Conservation (phyloP, 306 rosid genomes). For the Vigna unguiculata region DNA sequence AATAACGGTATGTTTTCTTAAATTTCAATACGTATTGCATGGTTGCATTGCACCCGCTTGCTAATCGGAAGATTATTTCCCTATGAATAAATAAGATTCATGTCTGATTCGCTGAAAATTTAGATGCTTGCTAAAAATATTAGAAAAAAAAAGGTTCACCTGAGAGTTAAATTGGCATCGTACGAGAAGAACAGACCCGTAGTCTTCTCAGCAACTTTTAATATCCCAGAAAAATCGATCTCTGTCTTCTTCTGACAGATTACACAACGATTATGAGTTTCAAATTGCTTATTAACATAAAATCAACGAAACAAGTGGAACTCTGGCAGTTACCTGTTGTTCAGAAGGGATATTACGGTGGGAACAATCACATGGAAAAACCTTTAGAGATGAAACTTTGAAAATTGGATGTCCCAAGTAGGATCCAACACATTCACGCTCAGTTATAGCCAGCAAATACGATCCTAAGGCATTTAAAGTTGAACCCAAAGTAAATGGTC, state of each 20-base stretch:
- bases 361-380: constrained; percentile 88
- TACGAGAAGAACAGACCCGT: constrained; percentile 91
- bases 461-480: constrained; percentile 60
- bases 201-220: constrained; percentile 84
- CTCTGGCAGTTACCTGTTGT: constrained; percentile 68
- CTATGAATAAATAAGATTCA: constrained; percentile 17
- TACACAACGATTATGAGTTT: constrained; percentile 42
- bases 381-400: constrained; percentile 71
- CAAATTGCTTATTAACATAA: constrained; percentile 36
- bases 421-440: constrained; percentile 73
- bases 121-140: constrained; percentile 24
- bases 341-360: constrained; percentile 65
- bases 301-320: constrained; percentile 32
- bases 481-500: constrained; percentile 19
- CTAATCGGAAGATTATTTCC: constrained; percentile 13
- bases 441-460: constrained; percentile 80
- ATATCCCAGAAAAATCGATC: constrained; percentile 74
- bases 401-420: constrained; percentile 89
- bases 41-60: constrained; percentile 4
- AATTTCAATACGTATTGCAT: background rate
- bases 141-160: constrained; percentile 63
- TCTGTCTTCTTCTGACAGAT: constrained; percentile 83
- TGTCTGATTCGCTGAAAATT: constrained; percentile 24
- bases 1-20: background rate
- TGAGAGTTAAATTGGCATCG: constrained; percentile 85